A percentile compares a stretch with the other conserved stretches of the same genome.
These are phyloP conservation scores for Lippia alba DNA, from an alignment of 305 asterid genomes.

Conservation along the genomic window DNA sequence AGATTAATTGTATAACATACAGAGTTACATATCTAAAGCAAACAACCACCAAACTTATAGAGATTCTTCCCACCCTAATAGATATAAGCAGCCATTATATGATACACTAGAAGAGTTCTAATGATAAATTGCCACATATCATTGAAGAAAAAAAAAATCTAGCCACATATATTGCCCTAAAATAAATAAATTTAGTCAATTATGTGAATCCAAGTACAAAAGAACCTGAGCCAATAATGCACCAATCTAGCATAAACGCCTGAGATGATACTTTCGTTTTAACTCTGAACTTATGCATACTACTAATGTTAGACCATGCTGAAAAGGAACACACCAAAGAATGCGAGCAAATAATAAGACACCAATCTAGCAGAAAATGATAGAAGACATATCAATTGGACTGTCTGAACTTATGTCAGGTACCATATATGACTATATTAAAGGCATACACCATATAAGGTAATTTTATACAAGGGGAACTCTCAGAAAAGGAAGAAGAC, in stretches of 20 bases:
- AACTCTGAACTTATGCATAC: slow-evolving; percentile 4
- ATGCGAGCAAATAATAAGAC: not conserved
- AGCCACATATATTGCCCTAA: no score
- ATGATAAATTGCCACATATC: no score
- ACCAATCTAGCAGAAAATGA: slow-evolving; percentile 17
- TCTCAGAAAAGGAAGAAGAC: not conserved
- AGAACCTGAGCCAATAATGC: slow-evolving; percentile 9
- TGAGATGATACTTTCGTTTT: not conserved
- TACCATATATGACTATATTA: slow-evolving; percentile 10
- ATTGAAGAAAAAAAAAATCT: not conserved
- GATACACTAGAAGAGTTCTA: no score
- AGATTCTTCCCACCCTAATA: no score
- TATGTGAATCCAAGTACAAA: slow-evolving; percentile 20
- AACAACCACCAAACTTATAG: not conserved
- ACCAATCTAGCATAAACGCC: slow-evolving; percentile 18
- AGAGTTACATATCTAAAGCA: slow-evolving; percentile 13
- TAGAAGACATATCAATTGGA: slow-evolving; percentile 5
- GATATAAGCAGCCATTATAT: no score
- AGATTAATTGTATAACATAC: not conserved
- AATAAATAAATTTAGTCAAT: slow-evolving; percentile 11
- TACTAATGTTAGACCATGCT: slow-evolving; percentile 12
- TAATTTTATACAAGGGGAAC: not conserved
- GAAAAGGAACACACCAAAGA: not conserved
- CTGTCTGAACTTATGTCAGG: slow-evolving; percentile 2
- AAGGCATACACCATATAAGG: not conserved